phyloP scores from a whole-genome alignment of 495 filamentous ascomycete species.

The Letharia columbiana region DNA sequence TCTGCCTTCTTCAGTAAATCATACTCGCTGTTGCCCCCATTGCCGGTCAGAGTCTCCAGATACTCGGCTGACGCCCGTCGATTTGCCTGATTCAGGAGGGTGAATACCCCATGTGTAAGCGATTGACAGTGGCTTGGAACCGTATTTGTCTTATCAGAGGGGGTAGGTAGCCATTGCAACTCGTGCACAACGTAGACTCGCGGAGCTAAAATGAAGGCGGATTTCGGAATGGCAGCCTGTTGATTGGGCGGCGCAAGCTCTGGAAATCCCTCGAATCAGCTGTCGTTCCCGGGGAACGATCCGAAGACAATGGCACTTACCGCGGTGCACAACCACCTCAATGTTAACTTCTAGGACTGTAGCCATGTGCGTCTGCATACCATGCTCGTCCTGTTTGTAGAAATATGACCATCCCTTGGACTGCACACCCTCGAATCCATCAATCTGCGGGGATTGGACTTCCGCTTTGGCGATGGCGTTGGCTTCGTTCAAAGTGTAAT shows the following conservation, averaged over 20 bases:
- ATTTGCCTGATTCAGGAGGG: slow-evolving; percentile 2
- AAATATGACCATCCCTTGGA: slow-evolving; percentile 5
- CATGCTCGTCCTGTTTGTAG: slow-evolving; percentile 10
- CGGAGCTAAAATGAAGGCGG: slow-evolving; percentile 8
- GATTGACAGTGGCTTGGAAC: neutral
- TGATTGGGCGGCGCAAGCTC: slow-evolving; percentile 1
- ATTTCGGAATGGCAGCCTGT: neutral
- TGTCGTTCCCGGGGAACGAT: too few relatives aligned
- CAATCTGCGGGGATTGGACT: neutral
- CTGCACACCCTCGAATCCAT: neutral
- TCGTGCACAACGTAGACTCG: slow-evolving; percentile 8
- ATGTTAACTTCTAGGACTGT: neutral
- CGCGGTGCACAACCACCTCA: slow-evolving; percentile 3
- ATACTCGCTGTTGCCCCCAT: neutral
- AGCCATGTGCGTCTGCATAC: slow-evolving; percentile 13
- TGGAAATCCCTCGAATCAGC: neutral
- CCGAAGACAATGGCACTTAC: neutral
- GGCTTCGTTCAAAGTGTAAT: slow-evolving; percentile 1
- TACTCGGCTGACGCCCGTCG: slow-evolving; percentile 8
- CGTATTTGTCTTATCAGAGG: neutral
- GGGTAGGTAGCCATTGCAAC: neutral
- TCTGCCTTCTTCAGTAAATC: slow-evolving; percentile 3
- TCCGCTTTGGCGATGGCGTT: slow-evolving; percentile 4
- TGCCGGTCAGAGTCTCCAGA: slow-evolving; percentile 2
- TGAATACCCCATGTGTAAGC: neutral